These are phyloP conservation scores for Debaryomycetaceae sp. DNA, from an alignment of 1,139 yeast species.

Conservation along the genomic window DNA sequence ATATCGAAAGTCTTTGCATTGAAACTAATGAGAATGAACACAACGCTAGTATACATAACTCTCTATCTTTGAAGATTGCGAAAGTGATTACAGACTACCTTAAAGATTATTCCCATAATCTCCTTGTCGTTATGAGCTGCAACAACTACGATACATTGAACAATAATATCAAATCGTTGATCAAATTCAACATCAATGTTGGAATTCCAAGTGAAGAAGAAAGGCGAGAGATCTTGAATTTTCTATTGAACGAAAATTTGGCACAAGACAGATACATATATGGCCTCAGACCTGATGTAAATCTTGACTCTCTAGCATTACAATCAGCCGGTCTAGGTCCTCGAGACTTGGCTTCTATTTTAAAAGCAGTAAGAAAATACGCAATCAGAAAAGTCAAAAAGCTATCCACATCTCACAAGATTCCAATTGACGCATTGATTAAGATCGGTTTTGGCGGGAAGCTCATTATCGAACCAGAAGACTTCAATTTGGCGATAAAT, in stretches of 20 bases:
- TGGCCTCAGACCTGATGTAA: slow-evolving; percentile 49
- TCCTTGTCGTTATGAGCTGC: slow-evolving; percentile 65
- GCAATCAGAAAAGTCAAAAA: slow-evolving; percentile 51
- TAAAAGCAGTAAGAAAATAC: slow-evolving; percentile 57
- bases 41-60: slow-evolving; percentile 51
- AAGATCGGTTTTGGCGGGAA: slow-evolving; percentile 50
- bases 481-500: slow-evolving; percentile 69
- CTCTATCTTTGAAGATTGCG: slow-evolving; percentile 57
- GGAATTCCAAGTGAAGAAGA: slow-evolving; percentile 79
- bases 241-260: slow-evolving; percentile 32
- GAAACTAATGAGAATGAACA: slow-evolving; percentile 64
- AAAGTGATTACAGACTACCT: slow-evolving; percentile 59
- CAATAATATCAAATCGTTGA: slow-evolving; percentile 59
- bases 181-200: slow-evolving; percentile 75
- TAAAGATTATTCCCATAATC: slow-evolving; percentile 24
- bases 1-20: slow-evolving; percentile 70
- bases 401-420: slow-evolving; percentile 14
- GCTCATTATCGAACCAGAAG: slow-evolving; percentile 55
- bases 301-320: slow-evolving; percentile 58
- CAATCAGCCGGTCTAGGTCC: slow-evolving; percentile 95
- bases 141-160: slow-evolving; percentile 70
- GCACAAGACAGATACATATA: slow-evolving; percentile 16
- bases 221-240: slow-evolving; percentile 59
- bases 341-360: slow-evolving; percentile 70
- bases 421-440: slow-evolving; percentile 23